phyloP scores from a whole-genome alignment of 2,329 filamentous ascomycete species.

The Fusarium clavum region DNA sequence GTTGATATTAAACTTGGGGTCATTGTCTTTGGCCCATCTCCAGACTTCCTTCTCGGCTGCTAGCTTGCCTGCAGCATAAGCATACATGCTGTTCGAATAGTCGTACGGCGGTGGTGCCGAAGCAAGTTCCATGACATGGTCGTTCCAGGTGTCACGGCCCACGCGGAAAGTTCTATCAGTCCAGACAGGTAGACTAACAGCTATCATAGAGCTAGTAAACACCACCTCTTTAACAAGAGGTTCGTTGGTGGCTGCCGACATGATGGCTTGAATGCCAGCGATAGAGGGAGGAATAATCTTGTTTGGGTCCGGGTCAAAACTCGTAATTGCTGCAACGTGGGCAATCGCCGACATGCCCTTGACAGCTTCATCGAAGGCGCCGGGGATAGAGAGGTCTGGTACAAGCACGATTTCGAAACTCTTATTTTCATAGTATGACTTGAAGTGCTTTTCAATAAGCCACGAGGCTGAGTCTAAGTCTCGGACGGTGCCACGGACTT shows the following conservation, averaged over 20 bases:
- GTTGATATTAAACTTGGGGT: too few relatives aligned
- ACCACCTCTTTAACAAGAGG: conserved; percentile 26
- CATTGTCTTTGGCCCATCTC: too few relatives aligned
- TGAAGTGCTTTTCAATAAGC: conserved; percentile 19
- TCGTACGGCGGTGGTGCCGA: too few relatives aligned
- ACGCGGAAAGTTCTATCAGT: too few relatives aligned
- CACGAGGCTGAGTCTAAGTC: conserved; percentile 21
- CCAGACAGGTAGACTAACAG: too few relatives aligned
- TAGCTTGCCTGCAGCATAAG: too few relatives aligned
- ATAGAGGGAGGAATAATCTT: conserved; percentile 25
- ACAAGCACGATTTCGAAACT: conserved; percentile 25
- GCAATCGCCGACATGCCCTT: conserved; percentile 28
- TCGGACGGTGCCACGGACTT: conserved; percentile 34
- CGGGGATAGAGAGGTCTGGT: conserved; percentile 23
- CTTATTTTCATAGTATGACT: conserved; percentile 1
- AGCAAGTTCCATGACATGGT: too few relatives aligned
- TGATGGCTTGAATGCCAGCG: conserved; percentile 22
- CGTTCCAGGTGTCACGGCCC: too few relatives aligned
- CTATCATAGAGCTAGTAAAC: conserved; percentile 17
- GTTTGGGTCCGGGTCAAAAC: conserved; percentile 29
- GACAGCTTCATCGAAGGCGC: conserved; percentile 30
- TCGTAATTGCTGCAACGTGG: conserved; percentile 31
- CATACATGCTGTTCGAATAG: too few relatives aligned
- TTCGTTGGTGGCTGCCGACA: conserved; percentile 25
- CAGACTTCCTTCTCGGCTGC: too few relatives aligned